phyloP scores from a whole-genome alignment of 129 eudicot species.

The Artemisia argyi region DNA sequence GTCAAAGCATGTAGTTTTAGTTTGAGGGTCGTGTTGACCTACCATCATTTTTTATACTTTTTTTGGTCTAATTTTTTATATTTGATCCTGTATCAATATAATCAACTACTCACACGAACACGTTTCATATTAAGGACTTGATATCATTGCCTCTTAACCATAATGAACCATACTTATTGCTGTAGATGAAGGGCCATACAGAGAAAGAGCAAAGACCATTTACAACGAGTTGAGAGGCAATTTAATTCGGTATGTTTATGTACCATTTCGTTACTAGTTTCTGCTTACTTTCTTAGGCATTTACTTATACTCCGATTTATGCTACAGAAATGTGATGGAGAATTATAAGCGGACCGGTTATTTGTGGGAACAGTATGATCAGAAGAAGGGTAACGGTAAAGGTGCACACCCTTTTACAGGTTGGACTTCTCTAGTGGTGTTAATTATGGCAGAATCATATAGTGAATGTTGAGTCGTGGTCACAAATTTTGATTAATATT shows the following conservation, averaged over 20 bases:
- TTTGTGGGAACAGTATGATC: constrained; percentile 97
- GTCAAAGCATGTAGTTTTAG: neutral
- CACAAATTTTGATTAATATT: constrained; percentile 24
- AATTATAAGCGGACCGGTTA: constrained; percentile 73
- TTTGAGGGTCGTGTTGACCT: neutral
- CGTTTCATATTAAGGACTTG: neutral
- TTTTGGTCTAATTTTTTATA: neutral
- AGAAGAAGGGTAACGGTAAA: constrained; percentile 84
- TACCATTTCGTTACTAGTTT: neutral
- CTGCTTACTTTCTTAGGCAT: neutral
- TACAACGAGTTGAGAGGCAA: constrained; percentile 80
- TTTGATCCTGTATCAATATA: neutral
- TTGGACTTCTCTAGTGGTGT: constrained; percentile 80
- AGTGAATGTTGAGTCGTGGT: constrained; percentile 41
- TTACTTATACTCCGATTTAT: neutral
- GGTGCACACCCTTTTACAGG: constrained; percentile 91
- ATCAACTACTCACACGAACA: neutral
- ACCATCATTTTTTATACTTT: neutral
- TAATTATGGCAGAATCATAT: constrained; percentile 86
- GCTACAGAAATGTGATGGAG: constrained; percentile 69
- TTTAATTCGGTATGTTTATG: constrained; percentile 55
- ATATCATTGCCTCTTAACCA: neutral
- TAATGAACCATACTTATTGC: constrained; percentile 5
- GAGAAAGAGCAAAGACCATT: constrained; percentile 61
- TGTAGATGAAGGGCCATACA: constrained; percentile 86